phyloP scores from a whole-genome alignment of 1,139 yeast genomes.

The Yamadazyma taylorii region DNA sequence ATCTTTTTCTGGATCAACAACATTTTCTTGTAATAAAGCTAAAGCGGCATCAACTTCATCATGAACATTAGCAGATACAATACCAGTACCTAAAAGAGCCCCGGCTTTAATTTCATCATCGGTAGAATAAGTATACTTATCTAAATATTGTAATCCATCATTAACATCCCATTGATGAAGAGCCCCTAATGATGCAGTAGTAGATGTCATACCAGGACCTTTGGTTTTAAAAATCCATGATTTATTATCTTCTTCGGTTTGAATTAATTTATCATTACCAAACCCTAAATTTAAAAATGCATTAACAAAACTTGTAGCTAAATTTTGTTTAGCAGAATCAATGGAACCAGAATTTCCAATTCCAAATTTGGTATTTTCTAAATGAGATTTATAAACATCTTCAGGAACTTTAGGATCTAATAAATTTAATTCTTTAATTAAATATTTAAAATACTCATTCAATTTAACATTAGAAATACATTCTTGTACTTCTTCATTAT shows the following conservation, averaged over 20 bases:
- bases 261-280: constrained; percentile 79
- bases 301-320: constrained; percentile 94
- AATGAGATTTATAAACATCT: constrained; percentile 88
- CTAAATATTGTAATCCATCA: constrained; percentile 87
- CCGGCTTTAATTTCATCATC: constrained; percentile 94
- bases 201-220: constrained; percentile 89
- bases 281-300: constrained; percentile 90
- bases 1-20: constrained; percentile 48
- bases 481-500: constrained; percentile 78
- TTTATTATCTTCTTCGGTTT: constrained; percentile 68
- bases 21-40: constrained; percentile 80
- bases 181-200: constrained; percentile 91
- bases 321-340: constrained; percentile 92
- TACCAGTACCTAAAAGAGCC: constrained; percentile 93
- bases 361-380: constrained; percentile 67
- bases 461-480: constrained; percentile 79
- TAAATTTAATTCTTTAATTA: constrained; percentile 83
- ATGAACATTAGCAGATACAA: constrained; percentile 91
- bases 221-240: constrained; percentile 92
- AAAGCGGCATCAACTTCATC: constrained; percentile 95
- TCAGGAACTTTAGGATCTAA: constrained; percentile 92
- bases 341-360: constrained; percentile 62
- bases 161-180: constrained; percentile 89
- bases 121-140: constrained; percentile 82
- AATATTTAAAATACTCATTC: constrained; percentile 75